Base-by-base conservation (phyloP, 176 grass and related monocot genomes). In the Musa acuminata region DNA sequence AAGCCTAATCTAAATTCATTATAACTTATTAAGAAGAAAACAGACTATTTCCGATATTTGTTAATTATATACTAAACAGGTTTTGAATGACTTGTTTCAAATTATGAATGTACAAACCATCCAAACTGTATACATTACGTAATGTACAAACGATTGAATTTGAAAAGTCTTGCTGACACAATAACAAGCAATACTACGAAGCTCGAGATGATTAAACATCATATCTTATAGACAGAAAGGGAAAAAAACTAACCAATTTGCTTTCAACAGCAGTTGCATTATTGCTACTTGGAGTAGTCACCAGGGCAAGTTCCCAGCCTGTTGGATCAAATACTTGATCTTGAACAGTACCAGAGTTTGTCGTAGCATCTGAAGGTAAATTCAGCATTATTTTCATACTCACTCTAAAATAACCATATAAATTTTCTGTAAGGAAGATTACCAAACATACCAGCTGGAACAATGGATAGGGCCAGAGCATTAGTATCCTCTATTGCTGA, bases 251-350 rank as follows among this genome's bases (percentile, higher is more conserved):
- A 75, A 91, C 95, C 95, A 98, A 78, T 75, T 89, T 85, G 65
- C 84, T 89, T 60, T 89, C 86, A 62, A 75, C 69, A 53, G 84
- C 48, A 68, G 85, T n/a, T 81, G 90, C 65, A 81, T 74, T 85
- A n/a, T 78, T 80, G 55, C 78, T 85, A 50, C 86, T 94, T 8
- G 90, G 77, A 70, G 89, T 80, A 77, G 86, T 62, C 81, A 98
- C 95, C 85, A 98, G 90, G 58, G 95, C 88, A 74, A 98, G 95
- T 79, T 98, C 95, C 95, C 95, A 98, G 82, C 90, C 95, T 55
- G 95, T 87, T 85, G 95, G 95, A 74, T 98, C 95, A 84, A 94
- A 98, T 83, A 80, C 90, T 71, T 73, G 78, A 70, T 93, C 88
- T 81, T 89, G 88, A 55, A 62, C 19, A 55, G 74, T 77, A 51